Evolutionary conservation across 75 land plant genomes (phyloP).

Genomic region (Ceratopteris richardii): DNA sequence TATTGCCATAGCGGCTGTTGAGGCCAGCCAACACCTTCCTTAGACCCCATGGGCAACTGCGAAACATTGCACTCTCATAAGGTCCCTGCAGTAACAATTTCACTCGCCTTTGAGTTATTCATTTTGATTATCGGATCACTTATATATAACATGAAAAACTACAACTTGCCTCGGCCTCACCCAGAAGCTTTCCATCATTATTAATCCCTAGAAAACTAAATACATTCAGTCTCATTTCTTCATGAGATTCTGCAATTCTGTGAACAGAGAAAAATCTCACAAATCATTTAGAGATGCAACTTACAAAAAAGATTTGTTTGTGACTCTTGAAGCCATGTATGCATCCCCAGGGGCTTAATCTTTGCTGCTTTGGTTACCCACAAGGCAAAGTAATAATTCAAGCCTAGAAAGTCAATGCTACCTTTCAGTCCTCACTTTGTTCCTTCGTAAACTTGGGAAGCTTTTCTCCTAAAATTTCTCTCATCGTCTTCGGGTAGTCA

Average conservation of each 20-base stretch:
- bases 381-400: conserved; percentile 55
- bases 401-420: conserved; percentile 62
- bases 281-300: not conserved
- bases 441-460: conserved; percentile 67
- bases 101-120: not conserved
- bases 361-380: conserved; percentile 7
- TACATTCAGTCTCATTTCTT: not conserved
- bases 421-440: conserved; percentile 35
- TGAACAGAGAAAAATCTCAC: too few relatives aligned
- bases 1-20: conserved; percentile 20
- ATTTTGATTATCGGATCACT: not conserved
- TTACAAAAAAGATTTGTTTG: not conserved
- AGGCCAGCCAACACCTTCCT: conserved; percentile 9
- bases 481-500: conserved; percentile 72
- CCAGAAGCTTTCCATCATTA: not conserved
- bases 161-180: not conserved
- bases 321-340: not conserved
- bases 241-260: too few relatives aligned
- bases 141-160: not conserved
- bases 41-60: conserved; percentile 12
- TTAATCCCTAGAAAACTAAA: not conserved
- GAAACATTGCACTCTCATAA: not conserved
- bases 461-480: conserved; percentile 42
- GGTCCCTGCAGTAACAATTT: conserved; percentile 1
- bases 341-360: not conserved